phyloP scores from a whole-genome alignment of 1,139 yeast genomes.

The Wickerhamomyces sp. region DNA sequence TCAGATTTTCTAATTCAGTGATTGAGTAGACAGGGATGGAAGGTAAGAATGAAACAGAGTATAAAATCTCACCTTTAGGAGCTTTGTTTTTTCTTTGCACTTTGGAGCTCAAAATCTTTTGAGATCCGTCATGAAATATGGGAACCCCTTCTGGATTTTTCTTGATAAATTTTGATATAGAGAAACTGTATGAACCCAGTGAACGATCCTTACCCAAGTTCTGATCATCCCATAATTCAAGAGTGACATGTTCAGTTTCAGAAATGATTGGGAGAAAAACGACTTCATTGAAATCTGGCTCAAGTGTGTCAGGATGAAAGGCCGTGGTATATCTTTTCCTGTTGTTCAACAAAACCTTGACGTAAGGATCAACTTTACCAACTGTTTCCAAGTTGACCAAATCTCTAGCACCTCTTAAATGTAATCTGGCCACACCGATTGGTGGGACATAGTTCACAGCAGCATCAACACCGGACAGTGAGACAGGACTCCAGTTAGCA shows the following conservation, averaged over 20 bases:
- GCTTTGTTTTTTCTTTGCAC: conserved; percentile 39
- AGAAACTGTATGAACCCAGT: conserved; percentile 53
- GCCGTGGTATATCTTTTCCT: conserved; percentile 50
- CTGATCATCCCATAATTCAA: conserved; percentile 65
- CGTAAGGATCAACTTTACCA: conserved; percentile 73
- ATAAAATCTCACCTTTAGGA: conserved; percentile 44
- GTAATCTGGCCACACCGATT: conserved; percentile 60
- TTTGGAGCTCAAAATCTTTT: conserved; percentile 34
- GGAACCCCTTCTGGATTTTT: conserved; percentile 42
- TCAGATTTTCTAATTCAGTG: conserved; percentile 44
- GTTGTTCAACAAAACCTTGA: conserved; percentile 52
- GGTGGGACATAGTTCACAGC: conserved; percentile 47
- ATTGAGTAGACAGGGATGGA: conserved; percentile 56
- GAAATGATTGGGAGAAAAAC: conserved; percentile 59
- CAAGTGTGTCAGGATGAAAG: conserved; percentile 47
- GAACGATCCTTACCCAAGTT: conserved; percentile 56
- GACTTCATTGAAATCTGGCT: conserved; percentile 57
- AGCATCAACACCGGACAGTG: conserved; percentile 44
- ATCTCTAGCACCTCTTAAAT: conserved; percentile 48
- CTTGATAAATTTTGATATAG: conserved; percentile 45
- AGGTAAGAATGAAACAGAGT: conserved; percentile 61
- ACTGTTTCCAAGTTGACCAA: conserved; percentile 58
- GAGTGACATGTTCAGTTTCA: conserved; percentile 50
- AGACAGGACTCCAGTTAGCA: conserved; percentile 70
- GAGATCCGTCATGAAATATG: conserved; percentile 49